Evolutionary conservation across 257 asterid species (phyloP).

Genomic region (Fraxinus pennsylvanica): DNA sequence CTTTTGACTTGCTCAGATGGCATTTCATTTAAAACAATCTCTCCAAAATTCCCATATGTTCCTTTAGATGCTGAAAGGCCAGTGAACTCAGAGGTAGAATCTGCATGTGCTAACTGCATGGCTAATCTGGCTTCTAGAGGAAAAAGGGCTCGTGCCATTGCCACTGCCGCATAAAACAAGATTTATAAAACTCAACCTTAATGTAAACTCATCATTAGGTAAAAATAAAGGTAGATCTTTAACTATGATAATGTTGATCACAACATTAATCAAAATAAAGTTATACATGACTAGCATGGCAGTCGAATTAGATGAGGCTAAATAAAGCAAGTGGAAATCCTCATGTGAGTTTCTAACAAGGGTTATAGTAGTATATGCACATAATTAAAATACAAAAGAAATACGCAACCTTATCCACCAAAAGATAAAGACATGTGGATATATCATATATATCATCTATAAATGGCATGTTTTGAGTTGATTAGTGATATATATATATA

Average conservation of each 20-base stretch:
- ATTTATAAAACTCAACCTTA: background rate
- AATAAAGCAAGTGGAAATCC: background rate
- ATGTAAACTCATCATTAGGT: background rate
- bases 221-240: background rate
- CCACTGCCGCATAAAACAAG: conserved; percentile 49
- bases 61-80: conserved; percentile 66
- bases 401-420: background rate
- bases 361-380: background rate
- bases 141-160: conserved; percentile 77
- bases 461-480: background rate
- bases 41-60: conserved; percentile 44
- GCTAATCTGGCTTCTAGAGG: conserved; percentile 83
- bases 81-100: conserved; percentile 60
- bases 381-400: no score
- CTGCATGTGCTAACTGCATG: conserved; percentile 79
- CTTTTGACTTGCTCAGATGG: conserved; percentile 74
- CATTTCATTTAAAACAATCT: conserved; percentile 65
- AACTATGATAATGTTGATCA: background rate
- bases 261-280: background rate
- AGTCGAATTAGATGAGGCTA: background rate
- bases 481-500: no score
- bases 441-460: background rate
- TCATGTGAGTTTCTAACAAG: background rate
- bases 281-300: conserved; percentile 30
- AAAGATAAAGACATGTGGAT: background rate